A percentile compares a stretch with the other conserved stretches of the same genome.
Conservation (phyloP, 1,284 basidiomycete genomes). For the Melanopsichium pennsylvanicum region DNA sequence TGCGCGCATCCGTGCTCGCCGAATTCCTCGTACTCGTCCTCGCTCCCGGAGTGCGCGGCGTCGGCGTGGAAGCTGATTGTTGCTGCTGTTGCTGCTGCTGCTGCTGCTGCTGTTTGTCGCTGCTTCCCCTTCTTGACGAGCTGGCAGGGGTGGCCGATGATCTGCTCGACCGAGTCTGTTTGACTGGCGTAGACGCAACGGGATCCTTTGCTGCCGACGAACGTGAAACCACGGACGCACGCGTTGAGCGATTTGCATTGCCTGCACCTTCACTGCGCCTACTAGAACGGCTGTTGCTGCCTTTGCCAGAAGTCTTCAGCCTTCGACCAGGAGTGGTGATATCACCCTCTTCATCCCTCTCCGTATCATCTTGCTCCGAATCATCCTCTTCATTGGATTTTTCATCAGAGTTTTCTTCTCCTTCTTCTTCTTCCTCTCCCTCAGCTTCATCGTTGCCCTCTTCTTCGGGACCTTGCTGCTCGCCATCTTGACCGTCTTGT, state of each 20-base stretch:
- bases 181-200: conserved; percentile 22
- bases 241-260: conserved; percentile 15
- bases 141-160: conserved; percentile 16
- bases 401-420: conserved; percentile 26
- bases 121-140: conserved; percentile 26
- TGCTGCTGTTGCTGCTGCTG: conserved; percentile 6
- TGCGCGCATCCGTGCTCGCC: conserved; percentile 16
- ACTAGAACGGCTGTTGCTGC: conserved; percentile 1
- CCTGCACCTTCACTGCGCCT: conserved; percentile 6
- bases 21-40: conserved; percentile 36
- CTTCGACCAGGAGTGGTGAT: conserved; percentile 9
- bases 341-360: conserved; percentile 16
- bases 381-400: conserved; percentile 24
- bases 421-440: conserved; percentile 12
- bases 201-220: conserved; percentile 34
- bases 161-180: conserved; percentile 32
- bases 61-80: conserved; percentile 13
- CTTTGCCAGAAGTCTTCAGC: conserved; percentile 9
- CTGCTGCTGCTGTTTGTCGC: conserved; percentile 18
- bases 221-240: conserved; percentile 34
- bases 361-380: conserved; percentile 22
- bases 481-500: conserved; percentile 26
- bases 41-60: conserved; percentile 20
- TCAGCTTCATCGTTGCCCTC: conserved; percentile 9
- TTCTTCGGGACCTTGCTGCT: conserved; percentile 9